phyloP scores from a whole-genome alignment of 1,139 yeast genomes.

The Pneumocystis oryctolagi region DNA sequence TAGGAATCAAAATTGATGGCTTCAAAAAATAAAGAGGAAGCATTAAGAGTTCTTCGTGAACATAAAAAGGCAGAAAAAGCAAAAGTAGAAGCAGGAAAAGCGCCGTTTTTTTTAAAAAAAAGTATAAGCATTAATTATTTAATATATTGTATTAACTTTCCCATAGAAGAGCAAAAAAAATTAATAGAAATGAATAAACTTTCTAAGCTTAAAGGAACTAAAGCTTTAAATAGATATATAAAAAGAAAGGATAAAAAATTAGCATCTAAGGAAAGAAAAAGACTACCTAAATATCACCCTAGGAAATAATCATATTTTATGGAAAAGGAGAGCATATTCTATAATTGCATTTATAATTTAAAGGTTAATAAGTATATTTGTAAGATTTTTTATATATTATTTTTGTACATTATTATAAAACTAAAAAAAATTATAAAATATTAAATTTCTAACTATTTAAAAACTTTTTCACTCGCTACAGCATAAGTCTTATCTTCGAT shows the following conservation, averaged over 20 bases:
- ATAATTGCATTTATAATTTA: not conserved
- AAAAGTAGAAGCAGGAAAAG: constrained; percentile 36
- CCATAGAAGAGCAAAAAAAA: constrained; percentile 50
- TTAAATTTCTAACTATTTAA: constrained; percentile 35
- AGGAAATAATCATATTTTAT: not conserved
- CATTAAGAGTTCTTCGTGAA: constrained; percentile 40
- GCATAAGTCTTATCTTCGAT: constrained; percentile 45
- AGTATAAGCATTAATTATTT: constrained; percentile 21
- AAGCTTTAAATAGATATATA: constrained; percentile 64
- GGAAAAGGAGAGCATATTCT: not conserved
- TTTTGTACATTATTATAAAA: not conserved
- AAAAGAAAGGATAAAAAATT: constrained; percentile 89
- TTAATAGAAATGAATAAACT: constrained; percentile 78
- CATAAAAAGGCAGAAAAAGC: constrained; percentile 36
- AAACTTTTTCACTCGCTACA: constrained; percentile 62
- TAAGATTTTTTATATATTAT: not conserved
- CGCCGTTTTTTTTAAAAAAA: constrained; percentile 52
- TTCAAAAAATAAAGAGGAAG: constrained; percentile 60
- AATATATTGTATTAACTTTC: not conserved
- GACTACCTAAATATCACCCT: not conserved
- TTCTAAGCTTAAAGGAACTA: constrained; percentile 66
- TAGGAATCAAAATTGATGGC: constrained; percentile 59
- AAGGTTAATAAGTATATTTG: not conserved
- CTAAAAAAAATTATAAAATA: not conserved
- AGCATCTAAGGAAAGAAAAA: constrained; percentile 74